A percentile compares a stretch with the other conserved stretches of the same genome.
These are phyloP conservation scores for Starmera caribaea DNA, from an alignment of 805 yeast genomes.

Conservation along the genomic window DNA sequence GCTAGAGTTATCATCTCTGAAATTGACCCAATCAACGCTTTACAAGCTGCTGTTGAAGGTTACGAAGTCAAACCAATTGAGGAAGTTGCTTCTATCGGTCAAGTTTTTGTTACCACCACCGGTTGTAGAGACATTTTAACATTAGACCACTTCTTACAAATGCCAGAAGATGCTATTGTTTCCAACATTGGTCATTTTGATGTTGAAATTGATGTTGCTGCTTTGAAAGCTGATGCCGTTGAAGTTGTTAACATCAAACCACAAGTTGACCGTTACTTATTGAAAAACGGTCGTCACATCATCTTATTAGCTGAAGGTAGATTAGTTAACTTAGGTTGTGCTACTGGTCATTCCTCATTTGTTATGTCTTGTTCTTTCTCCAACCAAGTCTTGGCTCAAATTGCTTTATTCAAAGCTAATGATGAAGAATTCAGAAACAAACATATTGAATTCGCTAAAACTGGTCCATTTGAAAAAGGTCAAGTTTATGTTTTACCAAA, in stretches of 20 bases:
- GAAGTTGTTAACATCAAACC: conserved; percentile 97
- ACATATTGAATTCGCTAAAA: conserved; percentile 84
- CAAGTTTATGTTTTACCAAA: conserved; percentile 91
- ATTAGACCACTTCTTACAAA: conserved; percentile 72
- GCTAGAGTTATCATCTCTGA: conserved; percentile 97
- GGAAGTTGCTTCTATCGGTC: conserved; percentile 87
- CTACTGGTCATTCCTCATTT: conserved; percentile 98
- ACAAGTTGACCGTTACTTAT: conserved; percentile 95
- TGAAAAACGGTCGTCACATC: conserved; percentile 84
- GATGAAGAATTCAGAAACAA: conserved; percentile 71
- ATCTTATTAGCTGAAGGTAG: conserved; percentile 98
- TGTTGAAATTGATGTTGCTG: conserved; percentile 98
- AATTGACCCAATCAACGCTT: conserved; percentile 97
- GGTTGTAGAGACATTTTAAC: conserved; percentile 98
- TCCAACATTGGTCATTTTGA: conserved; percentile 99
- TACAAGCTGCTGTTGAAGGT: conserved; percentile 99
- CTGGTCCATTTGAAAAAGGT: conserved; percentile 85
- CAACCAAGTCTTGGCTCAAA: conserved; percentile 98
- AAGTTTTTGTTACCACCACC: conserved; percentile 97
- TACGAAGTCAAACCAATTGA: conserved; percentile 95
- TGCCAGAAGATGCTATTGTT: conserved; percentile 99
- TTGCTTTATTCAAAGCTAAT: conserved; percentile 87
- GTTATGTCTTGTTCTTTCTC: conserved; percentile 99
- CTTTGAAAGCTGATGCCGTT: conserved; percentile 91
- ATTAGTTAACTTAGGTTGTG: conserved; percentile 98